Percentiles rank a stretch among this genome's conserved stretches.
Conservation (phyloP, 257 asterid genomes). For the Nicotiana noctiflora region DNA sequence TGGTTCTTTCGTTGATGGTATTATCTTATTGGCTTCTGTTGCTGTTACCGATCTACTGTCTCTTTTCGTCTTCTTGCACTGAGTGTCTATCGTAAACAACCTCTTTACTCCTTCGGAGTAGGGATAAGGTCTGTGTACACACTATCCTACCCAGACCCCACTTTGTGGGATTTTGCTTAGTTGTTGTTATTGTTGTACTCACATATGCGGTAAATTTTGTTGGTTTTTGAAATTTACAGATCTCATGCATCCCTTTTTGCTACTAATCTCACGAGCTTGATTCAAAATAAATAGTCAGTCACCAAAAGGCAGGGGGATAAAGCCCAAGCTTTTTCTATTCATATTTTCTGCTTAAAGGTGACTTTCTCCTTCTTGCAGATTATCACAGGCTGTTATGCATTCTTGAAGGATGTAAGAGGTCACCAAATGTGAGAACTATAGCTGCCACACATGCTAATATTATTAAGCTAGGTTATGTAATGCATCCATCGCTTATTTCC, state of each 20-base stretch:
- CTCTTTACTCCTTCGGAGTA: too few relatives aligned
- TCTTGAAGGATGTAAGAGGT: slow-evolving; percentile 49
- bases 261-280: not conserved
- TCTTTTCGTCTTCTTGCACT: too few relatives aligned
- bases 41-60: too few relatives aligned
- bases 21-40: too few relatives aligned
- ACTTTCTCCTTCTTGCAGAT: slow-evolving; percentile 26
- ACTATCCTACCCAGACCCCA: too few relatives aligned
- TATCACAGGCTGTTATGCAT: slow-evolving; percentile 28
- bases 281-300: not conserved
- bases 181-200: too few relatives aligned
- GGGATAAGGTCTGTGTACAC: too few relatives aligned
- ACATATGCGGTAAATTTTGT: not conserved
- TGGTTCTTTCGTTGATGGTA: too few relatives aligned
- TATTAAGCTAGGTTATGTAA: slow-evolving; percentile 48
- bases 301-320: too few relatives aligned
- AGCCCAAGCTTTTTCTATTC: too few relatives aligned
- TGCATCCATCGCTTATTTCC: slow-evolving; percentile 34
- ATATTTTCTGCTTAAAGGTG: not conserved
- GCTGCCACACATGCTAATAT: slow-evolving; percentile 35
- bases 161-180: too few relatives aligned
- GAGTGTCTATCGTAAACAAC: too few relatives aligned
- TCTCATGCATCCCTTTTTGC: not conserved
- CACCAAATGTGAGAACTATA: slow-evolving; percentile 31
- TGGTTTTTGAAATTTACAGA: not conserved